Evolutionary conservation across 192 early-diverging fungal genomes (phyloP).

Genomic region (Chytriomyces confervae): DNA sequence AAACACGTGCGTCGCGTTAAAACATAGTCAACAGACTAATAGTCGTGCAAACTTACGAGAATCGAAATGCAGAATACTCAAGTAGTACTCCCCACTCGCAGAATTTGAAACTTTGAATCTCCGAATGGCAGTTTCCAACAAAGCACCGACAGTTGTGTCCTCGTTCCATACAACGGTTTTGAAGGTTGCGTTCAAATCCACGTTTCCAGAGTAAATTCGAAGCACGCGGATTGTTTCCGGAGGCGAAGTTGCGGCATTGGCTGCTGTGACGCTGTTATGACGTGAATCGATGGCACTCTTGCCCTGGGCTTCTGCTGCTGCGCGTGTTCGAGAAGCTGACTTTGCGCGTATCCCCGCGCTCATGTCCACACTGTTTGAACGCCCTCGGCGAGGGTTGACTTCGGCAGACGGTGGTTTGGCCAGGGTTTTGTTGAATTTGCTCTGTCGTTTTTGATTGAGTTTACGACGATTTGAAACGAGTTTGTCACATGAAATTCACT

Average conservation of each 20-base stretch:
- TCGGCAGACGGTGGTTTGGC: too few species aligned
- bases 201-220: conserved; percentile 58
- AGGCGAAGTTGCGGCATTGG: background rate
- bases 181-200: conserved; percentile 57
- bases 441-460: background rate
- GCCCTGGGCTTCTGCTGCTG: background rate
- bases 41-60: conserved; percentile 18
- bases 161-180: conserved; percentile 53
- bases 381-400: background rate
- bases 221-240: conserved; percentile 55
- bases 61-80: conserved; percentile 56
- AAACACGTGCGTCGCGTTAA: background rate
- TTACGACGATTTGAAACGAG: background rate
- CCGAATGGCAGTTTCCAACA: conserved; percentile 41
- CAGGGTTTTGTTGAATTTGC: background rate
- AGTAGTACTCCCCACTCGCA: conserved; percentile 46
- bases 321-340: background rate
- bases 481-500: background rate
- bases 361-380: conserved; percentile 3
- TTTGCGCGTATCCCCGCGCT: background rate
- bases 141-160: conserved; percentile 41
- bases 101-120: conserved; percentile 48
- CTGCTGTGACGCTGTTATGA: conserved; percentile 1
- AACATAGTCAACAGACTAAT: background rate
- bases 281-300: background rate